These are phyloP conservation scores for Stephania yunnanensis DNA, from an alignment of 164 flowering plant genomes.

Conservation along the genomic window DNA sequence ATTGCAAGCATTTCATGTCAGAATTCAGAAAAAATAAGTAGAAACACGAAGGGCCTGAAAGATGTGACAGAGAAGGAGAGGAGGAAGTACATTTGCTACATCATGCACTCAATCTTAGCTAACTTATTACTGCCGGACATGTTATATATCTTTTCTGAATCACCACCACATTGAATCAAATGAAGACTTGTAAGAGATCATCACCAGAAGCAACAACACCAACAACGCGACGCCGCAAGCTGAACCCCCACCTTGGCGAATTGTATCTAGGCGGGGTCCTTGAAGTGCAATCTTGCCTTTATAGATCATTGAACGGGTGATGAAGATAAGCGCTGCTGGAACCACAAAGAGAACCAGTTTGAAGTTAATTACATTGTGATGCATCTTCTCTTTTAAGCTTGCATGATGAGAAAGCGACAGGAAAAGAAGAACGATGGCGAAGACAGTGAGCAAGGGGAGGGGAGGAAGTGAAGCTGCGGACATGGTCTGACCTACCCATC, in stretches of 20 bases:
- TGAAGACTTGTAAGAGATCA: slow-evolving; percentile 62
- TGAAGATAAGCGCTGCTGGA: slow-evolving; percentile 39
- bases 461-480: slow-evolving; percentile 52
- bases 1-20: background rate
- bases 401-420: slow-evolving; percentile 6
- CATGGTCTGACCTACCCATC: slow-evolving; percentile 46
- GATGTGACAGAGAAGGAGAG: background rate
- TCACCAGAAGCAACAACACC: slow-evolving; percentile 39
- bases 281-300: slow-evolving; percentile 18
- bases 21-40: background rate
- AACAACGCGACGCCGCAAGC: slow-evolving; percentile 61
- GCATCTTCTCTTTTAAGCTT: slow-evolving; percentile 35
- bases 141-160: background rate
- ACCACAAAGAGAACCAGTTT: slow-evolving; percentile 38
- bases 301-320: slow-evolving; percentile 21
- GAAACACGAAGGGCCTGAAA: background rate
- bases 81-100: background rate
- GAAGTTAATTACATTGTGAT: slow-evolving; percentile 23
- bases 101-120: background rate
- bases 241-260: slow-evolving; percentile 22
- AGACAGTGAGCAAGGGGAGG: slow-evolving; percentile 43
- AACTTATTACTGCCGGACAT: background rate
- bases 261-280: slow-evolving; percentile 8
- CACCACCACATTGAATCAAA: slow-evolving; percentile 37
- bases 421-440: slow-evolving; percentile 19